Evolutionary conservation across 768 basidiomycete species (phyloP).

Genomic region (Crassisporium funariophilum): DNA sequence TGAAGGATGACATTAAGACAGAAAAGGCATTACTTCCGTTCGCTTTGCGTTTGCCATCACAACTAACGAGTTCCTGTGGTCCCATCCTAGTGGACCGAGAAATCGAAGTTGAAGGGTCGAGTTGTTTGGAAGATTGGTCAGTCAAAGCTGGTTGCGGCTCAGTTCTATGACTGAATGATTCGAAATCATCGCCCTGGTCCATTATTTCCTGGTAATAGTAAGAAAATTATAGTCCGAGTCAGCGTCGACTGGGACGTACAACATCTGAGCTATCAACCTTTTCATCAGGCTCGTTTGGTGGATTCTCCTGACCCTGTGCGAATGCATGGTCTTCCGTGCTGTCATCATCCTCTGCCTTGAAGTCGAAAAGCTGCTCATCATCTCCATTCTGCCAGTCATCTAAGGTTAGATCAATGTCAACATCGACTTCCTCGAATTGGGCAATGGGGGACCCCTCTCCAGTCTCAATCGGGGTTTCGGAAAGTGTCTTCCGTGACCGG

Average conservation of each 20-base stretch:
- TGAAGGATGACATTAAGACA: slow-evolving; percentile 85
- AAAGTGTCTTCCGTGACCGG: no score
- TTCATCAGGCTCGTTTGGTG: no score
- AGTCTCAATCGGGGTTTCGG: not conserved
- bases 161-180: no score
- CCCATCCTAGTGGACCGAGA: not conserved
- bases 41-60: slow-evolving; percentile 19
- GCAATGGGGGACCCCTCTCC: not conserved
- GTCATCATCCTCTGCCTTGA: slow-evolving; percentile 7
- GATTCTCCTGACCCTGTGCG: no score
- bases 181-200: not conserved
- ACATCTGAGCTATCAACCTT: no score
- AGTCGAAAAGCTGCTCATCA: slow-evolving; percentile 47
- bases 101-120: slow-evolving; percentile 1
- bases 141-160: not conserved
- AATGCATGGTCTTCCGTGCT: no score
- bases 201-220: not conserved
- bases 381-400: slow-evolving; percentile 73
- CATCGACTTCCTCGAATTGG: slow-evolving; percentile 9
- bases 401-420: slow-evolving; percentile 30
- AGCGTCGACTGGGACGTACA: no score
- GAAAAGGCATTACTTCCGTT: slow-evolving; percentile 57
- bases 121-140: not conserved
- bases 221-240: no score
- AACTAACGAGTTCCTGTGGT: not conserved